Evolutionary conservation across 371 early-diverging fungal genomes (phyloP), one percentile per base, ranked within the genome.

Genomic region (Syncephalis plumigaleata): DNA sequence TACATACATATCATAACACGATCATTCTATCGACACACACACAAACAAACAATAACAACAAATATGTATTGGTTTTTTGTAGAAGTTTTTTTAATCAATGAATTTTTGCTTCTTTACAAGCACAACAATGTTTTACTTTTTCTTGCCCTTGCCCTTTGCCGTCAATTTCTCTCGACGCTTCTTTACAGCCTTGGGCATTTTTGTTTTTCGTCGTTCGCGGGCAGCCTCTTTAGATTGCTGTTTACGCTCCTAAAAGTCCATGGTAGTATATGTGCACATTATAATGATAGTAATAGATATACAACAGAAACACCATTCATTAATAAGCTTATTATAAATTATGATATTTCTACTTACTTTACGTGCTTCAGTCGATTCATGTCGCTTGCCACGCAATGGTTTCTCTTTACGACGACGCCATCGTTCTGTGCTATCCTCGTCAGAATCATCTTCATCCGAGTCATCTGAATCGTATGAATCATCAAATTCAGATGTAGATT

Each of bases 141-240:
- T 43, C 21, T 43, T 43, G 20, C 22, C 18, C 22, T 43, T 43
- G 20, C 43, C 24, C 21, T 43, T 43, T 16, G 43, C 18, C 13
- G 43, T 43, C 43, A 50, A 55, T 54, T 87, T 81, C 52, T 79
- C 71, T 57, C 82, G 85, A 53, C 88, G 70, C 64, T 93, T 94
- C 69, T 96, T 95, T 53, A 87, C 91, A 2, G 88, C 74, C 64
- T 96, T 96, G 21, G 90, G 90, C 15, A 91, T 75, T 68, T 96
- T 96, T 53, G 71, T 77, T 59, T 90, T 87, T 58, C 97, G 73
- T 55, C 81, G 79, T 56, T 91, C 91, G 37, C 89, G 75, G 42
- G 84, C 84, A 46, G 77, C 89, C 48, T 91, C 91, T 63, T 92
- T 96, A 26, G 75, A 75, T 20, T 73, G 75, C 46, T 75, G 68